phyloP scores from a whole-genome alignment of 148 eudicot species.

The Rhododendron williamsianum region DNA sequence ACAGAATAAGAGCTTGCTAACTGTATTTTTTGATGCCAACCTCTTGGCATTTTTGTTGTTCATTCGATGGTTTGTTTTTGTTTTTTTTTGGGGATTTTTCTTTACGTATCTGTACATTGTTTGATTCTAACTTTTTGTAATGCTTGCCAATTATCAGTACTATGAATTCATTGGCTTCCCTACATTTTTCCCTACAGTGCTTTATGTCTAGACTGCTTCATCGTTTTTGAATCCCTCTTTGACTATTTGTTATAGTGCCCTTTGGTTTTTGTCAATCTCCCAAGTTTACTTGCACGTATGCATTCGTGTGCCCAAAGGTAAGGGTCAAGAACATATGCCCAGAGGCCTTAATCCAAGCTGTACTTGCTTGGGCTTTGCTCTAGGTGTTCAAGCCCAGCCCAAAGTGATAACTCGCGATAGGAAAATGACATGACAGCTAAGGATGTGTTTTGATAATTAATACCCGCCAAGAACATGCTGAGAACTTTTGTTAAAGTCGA shows the following conservation, averaged over 20 bases:
- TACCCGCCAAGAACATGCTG: too few relatives aligned
- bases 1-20: constrained; percentile 26
- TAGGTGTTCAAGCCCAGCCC: neutral
- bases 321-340: too few relatives aligned
- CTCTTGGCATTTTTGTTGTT: constrained; percentile 17
- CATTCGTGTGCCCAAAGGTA: too few relatives aligned
- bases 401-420: neutral
- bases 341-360: neutral
- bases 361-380: neutral
- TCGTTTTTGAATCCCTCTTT: neutral
- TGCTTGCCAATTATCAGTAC: neutral
- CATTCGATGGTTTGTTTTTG: neutral
- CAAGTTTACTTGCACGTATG: too few relatives aligned
- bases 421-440: too few relatives aligned
- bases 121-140: neutral
- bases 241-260: neutral
- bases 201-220: too few relatives aligned
- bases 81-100: neutral
- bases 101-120: neutral
- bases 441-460: too few relatives aligned
- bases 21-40: neutral
- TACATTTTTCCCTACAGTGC: neutral
- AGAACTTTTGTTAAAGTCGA: too few relatives aligned
- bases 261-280: too few relatives aligned
- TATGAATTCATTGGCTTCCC: neutral